Evolutionary conservation across 75 land plant genomes (phyloP).

Genomic region (Picea sitchensis): DNA sequence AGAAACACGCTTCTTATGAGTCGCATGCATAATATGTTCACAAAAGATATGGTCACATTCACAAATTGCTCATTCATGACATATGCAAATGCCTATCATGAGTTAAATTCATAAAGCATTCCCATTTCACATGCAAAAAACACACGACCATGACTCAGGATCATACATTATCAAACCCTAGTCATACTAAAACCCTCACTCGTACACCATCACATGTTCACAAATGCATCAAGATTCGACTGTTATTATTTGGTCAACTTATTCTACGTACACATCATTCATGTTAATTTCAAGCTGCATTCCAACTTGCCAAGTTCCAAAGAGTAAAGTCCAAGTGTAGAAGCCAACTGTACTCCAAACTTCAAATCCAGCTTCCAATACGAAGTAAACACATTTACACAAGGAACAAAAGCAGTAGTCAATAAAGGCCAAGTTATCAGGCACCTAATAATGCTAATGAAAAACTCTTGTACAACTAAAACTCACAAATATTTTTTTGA

Average conservation of each 20-base stretch:
- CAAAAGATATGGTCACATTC: too few relatives aligned
- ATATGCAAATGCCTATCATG: too few relatives aligned
- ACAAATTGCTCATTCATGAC: too few relatives aligned
- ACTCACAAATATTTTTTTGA: not conserved
- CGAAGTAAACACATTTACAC: conserved; percentile 11
- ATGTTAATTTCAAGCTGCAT: conserved; percentile 9
- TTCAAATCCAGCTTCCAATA: conserved; percentile 14
- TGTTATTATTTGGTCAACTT: conserved; percentile 1
- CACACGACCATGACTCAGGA: not conserved
- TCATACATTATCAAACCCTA: not conserved
- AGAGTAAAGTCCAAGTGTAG: conserved; percentile 12
- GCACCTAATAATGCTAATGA: conserved; percentile 2
- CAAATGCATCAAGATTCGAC: not conserved
- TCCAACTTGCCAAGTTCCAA: conserved; percentile 16
- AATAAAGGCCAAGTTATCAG: conserved; percentile 6
- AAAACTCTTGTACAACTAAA: not conserved
- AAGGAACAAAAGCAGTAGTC: conserved; percentile 4
- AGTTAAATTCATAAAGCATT: not conserved
- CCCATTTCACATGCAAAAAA: not conserved
- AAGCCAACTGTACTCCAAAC: conserved; percentile 14
- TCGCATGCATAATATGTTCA: too few relatives aligned
- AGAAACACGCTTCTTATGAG: too few relatives aligned
- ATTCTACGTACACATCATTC: conserved; percentile 13
- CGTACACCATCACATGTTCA: not conserved
- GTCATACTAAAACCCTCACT: not conserved